Evolutionary conservation across 805 yeast genomes (phyloP).

Genomic region (Teunomyces lycoperdinae): DNA sequence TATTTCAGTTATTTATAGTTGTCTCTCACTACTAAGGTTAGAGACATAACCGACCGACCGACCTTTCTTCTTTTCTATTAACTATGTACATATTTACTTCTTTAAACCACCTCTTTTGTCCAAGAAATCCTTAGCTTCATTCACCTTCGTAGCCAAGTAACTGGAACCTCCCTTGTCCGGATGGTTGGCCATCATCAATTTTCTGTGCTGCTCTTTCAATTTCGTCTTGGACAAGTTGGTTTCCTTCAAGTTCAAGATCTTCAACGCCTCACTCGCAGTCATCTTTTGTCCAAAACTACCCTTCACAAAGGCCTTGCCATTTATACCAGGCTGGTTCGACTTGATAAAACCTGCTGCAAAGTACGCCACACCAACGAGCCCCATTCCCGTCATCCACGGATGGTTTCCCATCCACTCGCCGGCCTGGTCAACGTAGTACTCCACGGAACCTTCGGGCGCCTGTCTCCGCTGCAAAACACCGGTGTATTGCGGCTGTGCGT

Average conservation of each 20-base stretch:
- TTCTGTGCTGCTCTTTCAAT: slow-evolving; percentile 76
- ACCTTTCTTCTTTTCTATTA: background rate
- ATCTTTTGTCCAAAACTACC: slow-evolving; percentile 94
- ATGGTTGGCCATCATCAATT: slow-evolving; percentile 83
- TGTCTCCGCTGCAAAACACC: slow-evolving; percentile 41
- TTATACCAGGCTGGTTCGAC: slow-evolving; percentile 62
- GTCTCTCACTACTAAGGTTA: background rate
- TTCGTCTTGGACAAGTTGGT: slow-evolving; percentile 58
- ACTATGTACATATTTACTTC: slow-evolving; percentile 20
- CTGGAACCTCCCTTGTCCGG: slow-evolving; percentile 96
- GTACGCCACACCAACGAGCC: slow-evolving; percentile 63
- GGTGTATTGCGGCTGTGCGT: slow-evolving; percentile 25
- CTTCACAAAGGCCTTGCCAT: slow-evolving; percentile 66
- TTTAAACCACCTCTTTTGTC: slow-evolving; percentile 63
- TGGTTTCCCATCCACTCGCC: slow-evolving; percentile 65
- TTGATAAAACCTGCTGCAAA: slow-evolving; percentile 67
- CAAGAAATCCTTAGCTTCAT: slow-evolving; percentile 84
- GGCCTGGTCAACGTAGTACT: slow-evolving; percentile 63
- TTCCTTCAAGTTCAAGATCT: slow-evolving; percentile 74
- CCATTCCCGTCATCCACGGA: slow-evolving; percentile 71
- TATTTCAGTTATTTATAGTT: background rate
- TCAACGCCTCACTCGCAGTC: slow-evolving; percentile 85
- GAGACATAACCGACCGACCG: background rate
- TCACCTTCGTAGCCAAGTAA: slow-evolving; percentile 83
- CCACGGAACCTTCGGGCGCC: slow-evolving; percentile 48